Base-by-base conservation (phyloP, 2,329 filamentous ascomycete genomes). In the Diaporthe capsici region DNA sequence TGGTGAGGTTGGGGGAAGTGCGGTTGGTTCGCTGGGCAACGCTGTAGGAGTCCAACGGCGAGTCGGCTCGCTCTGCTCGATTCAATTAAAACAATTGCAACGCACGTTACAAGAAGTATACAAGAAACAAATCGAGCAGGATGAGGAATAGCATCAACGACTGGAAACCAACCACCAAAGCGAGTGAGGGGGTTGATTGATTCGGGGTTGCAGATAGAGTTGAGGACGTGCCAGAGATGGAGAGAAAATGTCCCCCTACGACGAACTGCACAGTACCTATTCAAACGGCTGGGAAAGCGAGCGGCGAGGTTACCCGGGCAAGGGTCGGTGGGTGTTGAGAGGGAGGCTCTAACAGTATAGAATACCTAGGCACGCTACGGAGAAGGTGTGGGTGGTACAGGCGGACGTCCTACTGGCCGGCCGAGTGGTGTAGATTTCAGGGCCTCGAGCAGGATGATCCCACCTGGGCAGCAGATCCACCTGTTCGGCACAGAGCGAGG, bases 171-270 rank as follows among this genome's bases (percentile, higher is more conserved):
- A 82, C 85, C 86, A 87, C 87, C 88, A 87, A 85, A 92, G 87
- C 90, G 90, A 92, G 86, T 89, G 90, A 91, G 86, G 86, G 84
- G 84, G 85, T 71, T 74, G 78, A 71, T 71, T 72, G 78, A 71
- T 53, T 76, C 70, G 31, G 34, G 28, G 63, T 65, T 67, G 25
- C 55, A 51, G 47, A 25, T 72, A 73, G 31, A 77, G 44, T 58
- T 39, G 70, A 73, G 37, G 28, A 58, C 31, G 44, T 37, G 34
- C 28, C 31, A 72, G 61, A 71, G 73, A 77, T 71, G 76, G 76
- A 79, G n/a, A 71, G 73, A 74, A 37, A 73, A 47, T 65, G 39
- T 55, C 8, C 49, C 47, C 58, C 49, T 63, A 55, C 47, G 13
- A 53, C 37, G 22, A 34, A 37, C 57, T 63, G 37, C 49, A 58